phyloP scores from a whole-genome alignment of 73 alveolate species.

The Paramecium sexaurelia region DNA sequence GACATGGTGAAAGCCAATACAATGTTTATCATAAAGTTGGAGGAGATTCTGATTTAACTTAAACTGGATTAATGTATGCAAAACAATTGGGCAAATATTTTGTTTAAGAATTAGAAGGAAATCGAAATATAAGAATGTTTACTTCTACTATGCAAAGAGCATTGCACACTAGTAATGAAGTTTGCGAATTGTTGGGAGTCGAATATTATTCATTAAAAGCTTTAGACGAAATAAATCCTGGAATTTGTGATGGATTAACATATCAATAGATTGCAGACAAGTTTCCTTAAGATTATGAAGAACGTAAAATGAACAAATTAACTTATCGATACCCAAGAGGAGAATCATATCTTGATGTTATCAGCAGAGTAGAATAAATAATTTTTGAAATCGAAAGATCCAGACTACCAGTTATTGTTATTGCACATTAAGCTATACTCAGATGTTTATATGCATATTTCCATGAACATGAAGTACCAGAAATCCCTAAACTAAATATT shows the following conservation, averaged over 20 bases:
- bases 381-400: slow-evolving; percentile 40
- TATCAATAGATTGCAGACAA: slow-evolving; percentile 74
- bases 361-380: slow-evolving; percentile 75
- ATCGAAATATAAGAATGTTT: slow-evolving; percentile 23
- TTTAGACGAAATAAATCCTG: slow-evolving; percentile 81
- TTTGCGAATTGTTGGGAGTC: slow-evolving; percentile 41
- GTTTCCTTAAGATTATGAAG: slow-evolving; percentile 75
- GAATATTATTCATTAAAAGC: slow-evolving; percentile 60
- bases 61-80: slow-evolving; percentile 67
- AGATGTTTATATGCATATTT: slow-evolving; percentile 72
- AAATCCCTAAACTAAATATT: slow-evolving; percentile 62
- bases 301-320: slow-evolving; percentile 73
- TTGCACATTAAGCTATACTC: slow-evolving; percentile 68
- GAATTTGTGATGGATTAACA: slow-evolving; percentile 81
- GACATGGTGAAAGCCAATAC: slow-evolving; percentile 81
- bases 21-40: slow-evolving; percentile 75
- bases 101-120: not conserved
- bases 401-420: slow-evolving; percentile 64
- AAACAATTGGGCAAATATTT: slow-evolving; percentile 54
- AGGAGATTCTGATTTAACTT: slow-evolving; percentile 61
- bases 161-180: slow-evolving; percentile 52
- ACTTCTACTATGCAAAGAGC: slow-evolving; percentile 68
- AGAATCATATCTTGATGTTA: slow-evolving; percentile 79
- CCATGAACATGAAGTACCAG: slow-evolving; percentile 66
- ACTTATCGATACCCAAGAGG: slow-evolving; percentile 84